phyloP scores from a whole-genome alignment of 176 grass and related monocot species.

The Raddia distichophylla region DNA sequence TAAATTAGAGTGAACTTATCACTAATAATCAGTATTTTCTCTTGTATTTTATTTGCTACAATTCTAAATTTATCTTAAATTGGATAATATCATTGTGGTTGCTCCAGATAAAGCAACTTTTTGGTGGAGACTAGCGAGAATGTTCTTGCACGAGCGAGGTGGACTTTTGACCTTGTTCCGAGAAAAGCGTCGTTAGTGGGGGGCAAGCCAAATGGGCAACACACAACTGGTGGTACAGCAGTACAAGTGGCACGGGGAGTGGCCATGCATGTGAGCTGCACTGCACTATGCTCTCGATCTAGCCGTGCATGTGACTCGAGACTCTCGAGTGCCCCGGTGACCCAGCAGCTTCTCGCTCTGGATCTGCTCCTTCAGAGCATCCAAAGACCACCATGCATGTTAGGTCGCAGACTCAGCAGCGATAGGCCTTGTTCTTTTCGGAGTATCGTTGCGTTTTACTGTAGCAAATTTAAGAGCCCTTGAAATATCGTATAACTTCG shows the following conservation, averaged over 20 bases:
- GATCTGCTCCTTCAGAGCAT: neutral
- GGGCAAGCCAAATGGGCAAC: neutral
- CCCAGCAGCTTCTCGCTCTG: neutral
- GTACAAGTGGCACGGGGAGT: conserved; percentile 19
- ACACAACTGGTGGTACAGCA: neutral
- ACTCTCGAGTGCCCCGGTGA: neutral
- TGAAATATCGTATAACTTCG: too few relatives aligned
- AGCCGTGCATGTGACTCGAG: conserved; percentile 15
- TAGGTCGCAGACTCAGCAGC: neutral
- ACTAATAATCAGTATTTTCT: too few relatives aligned
- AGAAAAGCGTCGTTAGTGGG: conserved; percentile 20
- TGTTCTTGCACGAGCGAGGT: conserved; percentile 29
- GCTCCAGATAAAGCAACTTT: too few relatives aligned
- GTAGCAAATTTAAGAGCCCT: too few relatives aligned
- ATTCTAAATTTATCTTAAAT: too few relatives aligned
- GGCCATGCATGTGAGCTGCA: conserved; percentile 51
- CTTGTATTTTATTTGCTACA: too few relatives aligned
- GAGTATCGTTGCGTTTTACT: too few relatives aligned
- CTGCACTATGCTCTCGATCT: conserved; percentile 26
- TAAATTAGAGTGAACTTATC: too few relatives aligned
- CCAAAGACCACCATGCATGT: conserved; percentile 2
- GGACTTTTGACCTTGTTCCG: neutral
- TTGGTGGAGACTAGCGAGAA: neutral
- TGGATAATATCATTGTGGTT: too few relatives aligned
- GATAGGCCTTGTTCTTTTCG: too few relatives aligned